A percentile compares a stretch with the other conserved stretches of the same genome.
These are phyloP conservation scores for Zymoseptoria pseudotritici DNA, from an alignment of 2,329 filamentous ascomycete genomes.

Conservation along the genomic window DNA sequence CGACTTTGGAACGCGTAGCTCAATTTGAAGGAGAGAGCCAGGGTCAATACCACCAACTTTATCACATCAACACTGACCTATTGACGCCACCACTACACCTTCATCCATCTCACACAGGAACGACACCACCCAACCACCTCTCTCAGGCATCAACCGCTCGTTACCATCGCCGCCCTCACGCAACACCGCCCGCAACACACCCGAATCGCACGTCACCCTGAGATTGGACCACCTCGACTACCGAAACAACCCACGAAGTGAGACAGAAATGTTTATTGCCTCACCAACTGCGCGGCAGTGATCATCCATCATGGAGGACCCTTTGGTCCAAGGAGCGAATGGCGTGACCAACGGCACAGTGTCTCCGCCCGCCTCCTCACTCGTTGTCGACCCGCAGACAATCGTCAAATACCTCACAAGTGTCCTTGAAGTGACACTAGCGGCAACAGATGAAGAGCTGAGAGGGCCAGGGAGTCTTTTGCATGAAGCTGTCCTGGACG, in stretches of 20 bases:
- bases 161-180: background rate
- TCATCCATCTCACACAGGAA: background rate
- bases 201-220: background rate
- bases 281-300: constrained; percentile 1
- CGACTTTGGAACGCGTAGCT: background rate
- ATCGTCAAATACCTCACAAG: constrained; percentile 43
- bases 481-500: constrained; percentile 60
- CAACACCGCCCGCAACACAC: background rate
- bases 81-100: background rate
- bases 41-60: background rate
- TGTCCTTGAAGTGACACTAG: constrained; percentile 43
- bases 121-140: background rate
- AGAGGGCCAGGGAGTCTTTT: constrained; percentile 75
- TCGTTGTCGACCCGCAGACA: constrained; percentile 38
- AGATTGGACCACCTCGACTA: background rate
- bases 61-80: background rate
- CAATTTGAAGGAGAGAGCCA: background rate
- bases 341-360: constrained; percentile 27
- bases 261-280: constrained; percentile 7
- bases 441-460: constrained; percentile 62
- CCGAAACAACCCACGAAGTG: background rate
- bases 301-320: constrained; percentile 30
- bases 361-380: constrained; percentile 18
- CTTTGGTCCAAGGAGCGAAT: constrained; percentile 28
- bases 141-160: background rate